phyloP scores from a whole-genome alignment of 148 eudicot species.

The Gaultheria prostrata region DNA sequence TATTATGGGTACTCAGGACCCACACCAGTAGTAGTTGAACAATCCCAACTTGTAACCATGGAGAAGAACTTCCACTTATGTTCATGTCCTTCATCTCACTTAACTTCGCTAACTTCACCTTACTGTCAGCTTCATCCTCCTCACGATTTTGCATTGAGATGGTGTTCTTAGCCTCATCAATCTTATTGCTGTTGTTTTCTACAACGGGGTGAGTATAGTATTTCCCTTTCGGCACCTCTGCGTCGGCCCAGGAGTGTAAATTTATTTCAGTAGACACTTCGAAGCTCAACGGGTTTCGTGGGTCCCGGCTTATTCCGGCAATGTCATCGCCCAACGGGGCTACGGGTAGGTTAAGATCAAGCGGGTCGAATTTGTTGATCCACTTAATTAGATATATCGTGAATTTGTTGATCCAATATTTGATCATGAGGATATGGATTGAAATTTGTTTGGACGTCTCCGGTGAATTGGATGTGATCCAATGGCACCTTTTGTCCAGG shows the following conservation, averaged over 20 bases:
- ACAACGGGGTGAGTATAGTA: too few relatives aligned
- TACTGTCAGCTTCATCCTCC: slow-evolving; percentile 81
- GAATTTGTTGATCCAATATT: neutral
- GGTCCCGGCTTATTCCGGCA: slow-evolving; percentile 37
- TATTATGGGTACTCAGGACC: slow-evolving; percentile 33
- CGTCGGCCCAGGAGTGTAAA: slow-evolving; percentile 48
- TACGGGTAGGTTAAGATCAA: slow-evolving; percentile 65
- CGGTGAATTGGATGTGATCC: slow-evolving; percentile 72
- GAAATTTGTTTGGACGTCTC: slow-evolving; percentile 42
- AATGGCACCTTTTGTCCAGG: slow-evolving; percentile 77
- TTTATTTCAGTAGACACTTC: slow-evolving; percentile 62
- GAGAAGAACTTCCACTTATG: slow-evolving; percentile 38
- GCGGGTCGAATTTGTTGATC: slow-evolving; percentile 26
- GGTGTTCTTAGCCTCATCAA: neutral
- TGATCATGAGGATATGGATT: slow-evolving; percentile 13
- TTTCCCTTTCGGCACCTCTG: too few relatives aligned
- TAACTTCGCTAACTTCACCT: slow-evolving; percentile 57
- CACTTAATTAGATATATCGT: slow-evolving; percentile 15
- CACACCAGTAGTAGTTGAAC: slow-evolving; percentile 42
- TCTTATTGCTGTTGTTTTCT: slow-evolving; percentile 8
- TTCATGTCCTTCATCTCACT: slow-evolving; percentile 64
- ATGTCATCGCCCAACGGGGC: slow-evolving; percentile 26
- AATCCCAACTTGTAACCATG: slow-evolving; percentile 82
- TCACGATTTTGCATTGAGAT: slow-evolving; percentile 21
- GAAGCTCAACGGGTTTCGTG: slow-evolving; percentile 50